A percentile compares a stretch with the other conserved stretches of the same genome.
phyloP scores from a whole-genome alignment of 768 basidiomycete genomes.

The Pholiota microspora region DNA sequence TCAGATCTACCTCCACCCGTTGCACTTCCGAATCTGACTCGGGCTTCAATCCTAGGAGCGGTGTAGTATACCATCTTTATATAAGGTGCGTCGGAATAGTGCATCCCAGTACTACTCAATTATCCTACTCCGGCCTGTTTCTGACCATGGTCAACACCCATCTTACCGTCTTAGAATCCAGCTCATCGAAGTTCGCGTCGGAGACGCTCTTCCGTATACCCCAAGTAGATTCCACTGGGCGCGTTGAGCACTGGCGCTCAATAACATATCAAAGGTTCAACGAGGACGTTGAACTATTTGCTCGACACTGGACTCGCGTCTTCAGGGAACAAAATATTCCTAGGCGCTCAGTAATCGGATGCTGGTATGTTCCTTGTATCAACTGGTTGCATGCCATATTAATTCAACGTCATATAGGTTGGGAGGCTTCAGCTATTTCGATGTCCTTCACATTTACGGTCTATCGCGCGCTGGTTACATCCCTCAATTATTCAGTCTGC shows the following conservation, averaged over 20 bases:
- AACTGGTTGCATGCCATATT: conserved; percentile 6
- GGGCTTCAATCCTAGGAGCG: conserved; percentile 25
- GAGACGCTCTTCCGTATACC: conserved; percentile 63
- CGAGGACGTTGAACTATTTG: conserved; percentile 61
- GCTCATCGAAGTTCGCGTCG: conserved; percentile 46
- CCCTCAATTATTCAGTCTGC: conserved; percentile 75
- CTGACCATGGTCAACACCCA: conserved; percentile 48
- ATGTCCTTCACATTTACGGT: conserved; percentile 73
- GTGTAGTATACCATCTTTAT: conserved; percentile 17
- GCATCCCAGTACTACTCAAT: conserved; percentile 14
- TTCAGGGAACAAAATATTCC: conserved; percentile 46
- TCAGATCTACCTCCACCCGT: conserved; percentile 28
- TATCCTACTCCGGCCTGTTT: conserved; percentile 16
- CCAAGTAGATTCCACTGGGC: conserved; percentile 38
- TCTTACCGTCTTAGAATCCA: conserved; percentile 60
- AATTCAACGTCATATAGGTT: conserved; percentile 45
- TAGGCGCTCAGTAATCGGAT: conserved; percentile 60
- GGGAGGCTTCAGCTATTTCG: conserved; percentile 67
- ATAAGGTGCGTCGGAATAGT: conserved; percentile 14
- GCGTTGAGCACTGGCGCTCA: conserved; percentile 51
- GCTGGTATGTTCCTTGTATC: conserved; percentile 53
- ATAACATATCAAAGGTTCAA: conserved; percentile 67
- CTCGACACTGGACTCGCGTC: conserved; percentile 59
- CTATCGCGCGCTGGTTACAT: conserved; percentile 75
- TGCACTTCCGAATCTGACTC: conserved; percentile 32